phyloP scores from a whole-genome alignment of 306 rosid genomes.

The Castanea sativa region DNA sequence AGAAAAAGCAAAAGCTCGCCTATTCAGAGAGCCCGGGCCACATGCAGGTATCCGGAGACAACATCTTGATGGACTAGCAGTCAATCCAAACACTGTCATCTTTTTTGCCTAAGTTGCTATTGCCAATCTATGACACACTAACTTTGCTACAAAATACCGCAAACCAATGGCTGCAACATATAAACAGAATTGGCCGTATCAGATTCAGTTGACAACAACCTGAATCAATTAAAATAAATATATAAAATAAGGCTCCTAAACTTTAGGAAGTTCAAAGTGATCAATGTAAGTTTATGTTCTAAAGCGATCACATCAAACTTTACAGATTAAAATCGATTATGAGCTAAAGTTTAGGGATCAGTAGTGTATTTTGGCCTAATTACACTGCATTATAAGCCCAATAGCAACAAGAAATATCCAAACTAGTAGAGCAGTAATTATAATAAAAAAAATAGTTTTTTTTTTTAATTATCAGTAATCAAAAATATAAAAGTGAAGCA shows the following conservation, averaged over 20 bases:
- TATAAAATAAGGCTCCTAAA: no score
- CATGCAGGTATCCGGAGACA: conserved; percentile 39
- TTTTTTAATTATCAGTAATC: not conserved
- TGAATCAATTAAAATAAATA: not conserved
- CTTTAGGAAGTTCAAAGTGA: no score
- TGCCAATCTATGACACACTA: not conserved
- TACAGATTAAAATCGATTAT: no score
- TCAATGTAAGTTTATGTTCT: no score
- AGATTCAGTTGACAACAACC: not conserved
- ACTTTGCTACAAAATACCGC: conserved; percentile 5
- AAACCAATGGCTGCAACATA: conserved; percentile 20
- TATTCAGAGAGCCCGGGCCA: conserved; percentile 19
- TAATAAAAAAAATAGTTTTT: no score
- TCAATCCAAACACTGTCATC: conserved; percentile 64
- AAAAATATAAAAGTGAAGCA: not conserved
- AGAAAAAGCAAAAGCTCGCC: conserved; percentile 27
- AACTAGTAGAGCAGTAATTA: no score
- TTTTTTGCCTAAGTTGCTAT: conserved; percentile 2
- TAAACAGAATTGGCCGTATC: not conserved
- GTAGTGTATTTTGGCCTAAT: no score
- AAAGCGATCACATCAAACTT: no score
- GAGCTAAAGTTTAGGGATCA: no score
- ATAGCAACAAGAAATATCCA: no score
- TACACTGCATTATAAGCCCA: no score
- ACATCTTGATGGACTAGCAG: conserved; percentile 57